Evolutionary conservation across 1,139 yeast species (phyloP).

Genomic region (Dujonia santamariae): DNA sequence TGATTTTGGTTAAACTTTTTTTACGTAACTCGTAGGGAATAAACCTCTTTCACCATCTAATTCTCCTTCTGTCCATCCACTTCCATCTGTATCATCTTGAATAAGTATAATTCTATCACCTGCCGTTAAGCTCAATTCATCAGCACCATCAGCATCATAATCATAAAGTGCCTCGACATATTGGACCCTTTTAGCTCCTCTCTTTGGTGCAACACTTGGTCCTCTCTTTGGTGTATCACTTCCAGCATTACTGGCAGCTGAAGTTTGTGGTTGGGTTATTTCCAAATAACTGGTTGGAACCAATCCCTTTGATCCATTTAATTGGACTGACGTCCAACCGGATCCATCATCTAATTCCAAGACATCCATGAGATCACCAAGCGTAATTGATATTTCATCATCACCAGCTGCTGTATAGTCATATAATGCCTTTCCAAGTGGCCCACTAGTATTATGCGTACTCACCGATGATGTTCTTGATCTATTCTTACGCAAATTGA

Average conservation of each 20-base stretch:
- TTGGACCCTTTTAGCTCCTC: conserved; percentile 64
- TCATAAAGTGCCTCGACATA: conserved; percentile 77
- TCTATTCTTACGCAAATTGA: conserved; percentile 33
- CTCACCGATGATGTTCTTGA: conserved; percentile 17
- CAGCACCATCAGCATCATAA: conserved; percentile 78
- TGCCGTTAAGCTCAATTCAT: conserved; percentile 66
- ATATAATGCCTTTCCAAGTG: conserved; percentile 56
- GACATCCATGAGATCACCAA: conserved; percentile 62
- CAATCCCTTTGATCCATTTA: conserved; percentile 56
- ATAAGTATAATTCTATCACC: conserved; percentile 75
- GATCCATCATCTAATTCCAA: conserved; percentile 78
- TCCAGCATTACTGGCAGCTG: background rate
- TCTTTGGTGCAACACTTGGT: conserved; percentile 66
- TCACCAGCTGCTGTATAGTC: conserved; percentile 67
- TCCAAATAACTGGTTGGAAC: conserved; percentile 88
- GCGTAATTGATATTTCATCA: conserved; percentile 65
- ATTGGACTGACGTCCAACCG: conserved; percentile 78
- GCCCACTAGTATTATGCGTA: conserved; percentile 14
- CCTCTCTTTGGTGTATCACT: conserved; percentile 7
- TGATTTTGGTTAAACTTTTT: conserved; percentile 24
- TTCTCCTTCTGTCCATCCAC: conserved; percentile 97
- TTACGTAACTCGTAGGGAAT: conserved; percentile 79
- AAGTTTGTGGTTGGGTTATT: conserved; percentile 20
- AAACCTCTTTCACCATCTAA: conserved; percentile 68
- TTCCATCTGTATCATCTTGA: conserved; percentile 73